A percentile compares a stretch with the other conserved stretches of the same genome.
phyloP scores from a whole-genome alignment of 2,329 filamentous ascomycete species.

The Sporothrix pallida region DNA sequence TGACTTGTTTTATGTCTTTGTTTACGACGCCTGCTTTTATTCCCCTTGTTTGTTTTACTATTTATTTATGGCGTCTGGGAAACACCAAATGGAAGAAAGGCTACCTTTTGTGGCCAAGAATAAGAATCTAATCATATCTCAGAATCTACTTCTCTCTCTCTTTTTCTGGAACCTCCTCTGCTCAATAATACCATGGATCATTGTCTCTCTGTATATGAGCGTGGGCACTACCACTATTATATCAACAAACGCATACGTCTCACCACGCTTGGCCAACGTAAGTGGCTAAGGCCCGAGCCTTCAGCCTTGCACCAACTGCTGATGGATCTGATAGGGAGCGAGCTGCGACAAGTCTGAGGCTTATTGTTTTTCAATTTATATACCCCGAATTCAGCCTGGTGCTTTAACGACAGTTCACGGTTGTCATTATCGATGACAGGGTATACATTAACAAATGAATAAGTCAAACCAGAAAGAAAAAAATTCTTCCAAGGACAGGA shows the following conservation, averaged over 20 bases:
- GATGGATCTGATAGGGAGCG: too few relatives aligned
- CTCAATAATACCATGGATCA: background rate
- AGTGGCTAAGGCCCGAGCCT: too few relatives aligned
- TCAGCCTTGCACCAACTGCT: too few relatives aligned
- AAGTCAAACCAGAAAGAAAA: background rate
- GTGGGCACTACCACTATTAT: too few relatives aligned
- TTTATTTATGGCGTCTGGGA: background rate
- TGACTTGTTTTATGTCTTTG: background rate
- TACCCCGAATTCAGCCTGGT: too few relatives aligned
- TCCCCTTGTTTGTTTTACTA: background rate
- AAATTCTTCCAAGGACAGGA: background rate
- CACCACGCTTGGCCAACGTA: too few relatives aligned
- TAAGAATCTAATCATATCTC: background rate
- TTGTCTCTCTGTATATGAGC: background rate
- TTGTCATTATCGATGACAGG: too few relatives aligned
- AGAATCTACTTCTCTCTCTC: background rate
- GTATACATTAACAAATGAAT: background rate
- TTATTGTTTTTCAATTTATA: too few relatives aligned
- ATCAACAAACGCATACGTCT: too few relatives aligned
- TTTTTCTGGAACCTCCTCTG: background rate
- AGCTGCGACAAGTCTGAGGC: too few relatives aligned
- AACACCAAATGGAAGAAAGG: background rate
- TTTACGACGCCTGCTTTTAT: slow-evolving; percentile 17
- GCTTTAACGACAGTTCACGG: too few relatives aligned
- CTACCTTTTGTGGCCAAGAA: background rate